Conservation (phyloP, 192 early-diverging fungal species). For the Lunasporangiospora selenospora region DNA sequence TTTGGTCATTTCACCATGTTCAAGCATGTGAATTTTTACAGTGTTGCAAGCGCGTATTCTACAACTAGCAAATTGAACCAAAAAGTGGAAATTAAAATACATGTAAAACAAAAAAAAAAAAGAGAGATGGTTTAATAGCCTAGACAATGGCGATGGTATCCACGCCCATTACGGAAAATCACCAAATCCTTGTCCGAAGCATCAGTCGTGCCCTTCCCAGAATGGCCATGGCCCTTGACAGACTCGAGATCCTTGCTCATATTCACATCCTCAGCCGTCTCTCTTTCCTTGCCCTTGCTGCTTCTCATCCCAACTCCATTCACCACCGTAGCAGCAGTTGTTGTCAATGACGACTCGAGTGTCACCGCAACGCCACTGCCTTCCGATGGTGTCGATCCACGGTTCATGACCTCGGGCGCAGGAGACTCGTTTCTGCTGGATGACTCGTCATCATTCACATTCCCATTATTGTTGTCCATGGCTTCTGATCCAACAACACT, state of each 20-base stretch:
- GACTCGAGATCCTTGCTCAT: too few relatives aligned
- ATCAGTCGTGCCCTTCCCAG: background rate
- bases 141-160: constrained; percentile 60
- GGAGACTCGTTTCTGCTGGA: background rate
- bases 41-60: background rate
- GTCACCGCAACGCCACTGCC: too few relatives aligned
- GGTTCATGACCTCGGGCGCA: background rate
- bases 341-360: background rate
- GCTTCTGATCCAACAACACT: constrained; percentile 15
- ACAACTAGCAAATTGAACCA: background rate
- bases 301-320: background rate
- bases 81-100: constrained; percentile 2
- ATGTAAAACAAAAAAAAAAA: constrained; percentile 4
- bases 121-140: constrained; percentile 5
- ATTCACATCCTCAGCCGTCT: too few relatives aligned
- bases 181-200: constrained; percentile 48
- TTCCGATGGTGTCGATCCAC: too few relatives aligned
- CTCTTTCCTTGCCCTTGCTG: constrained; percentile 3
- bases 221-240: background rate
- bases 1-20: too few relatives aligned
- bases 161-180: constrained; percentile 62
- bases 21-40: background rate
- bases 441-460: constrained; percentile 5
- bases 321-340: constrained; percentile 1
- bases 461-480: background rate